Base-by-base conservation (phyloP, 2,329 filamentous ascomycete genomes). In the Rutstroemia sp. region DNA sequence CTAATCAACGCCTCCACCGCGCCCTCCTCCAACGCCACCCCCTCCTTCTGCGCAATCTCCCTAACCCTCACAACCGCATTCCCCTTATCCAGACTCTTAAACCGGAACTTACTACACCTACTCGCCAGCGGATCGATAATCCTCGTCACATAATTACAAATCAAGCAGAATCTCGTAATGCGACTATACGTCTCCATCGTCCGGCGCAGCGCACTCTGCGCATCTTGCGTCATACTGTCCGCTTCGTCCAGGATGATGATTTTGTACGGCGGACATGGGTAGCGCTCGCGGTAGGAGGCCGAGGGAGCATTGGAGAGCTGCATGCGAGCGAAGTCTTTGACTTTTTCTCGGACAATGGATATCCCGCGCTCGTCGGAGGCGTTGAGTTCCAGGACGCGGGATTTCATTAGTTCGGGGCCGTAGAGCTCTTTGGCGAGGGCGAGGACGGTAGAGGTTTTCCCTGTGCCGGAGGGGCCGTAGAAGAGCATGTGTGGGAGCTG, bases 101-200 rank as follows among this genome's bases (percentile, higher is more conserved):
- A 99, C 34, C 94, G 81, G 71, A 99, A 99, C 73, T 99, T 99
- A 73, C 86, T 91, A 75, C 94, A 99, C 65, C 94, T 82, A 70
- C 85, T 91, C 1, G 94, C 94, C 21, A 99, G 76, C 6, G 94
- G 95, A 69, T 99, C 94, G 67, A 99, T 99, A 69, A 99, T 99
- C 58, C 94, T 80, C 3, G 94, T 97, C 47, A 99, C 94, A 67
- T 99, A 99, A 74, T 99, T 99, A 75, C 95, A 99, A 57, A 97
- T 92, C 44, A 99, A 78, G 69, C 94, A 97, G 73, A 99, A 99
- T 14, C 94, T 82, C 2, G 94, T 99, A 73, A 97, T 96, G 68
- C 91, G 92, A 71, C 83, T 89, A 73, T 97, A 97, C 47, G 91
- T 95, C 75, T 99, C 94, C 94, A 99, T 99, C 1, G 94, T 99